These are phyloP conservation scores for Fusarium coffeatum DNA, from an alignment of 2,329 filamentous ascomycete species.

Conservation along the genomic window DNA sequence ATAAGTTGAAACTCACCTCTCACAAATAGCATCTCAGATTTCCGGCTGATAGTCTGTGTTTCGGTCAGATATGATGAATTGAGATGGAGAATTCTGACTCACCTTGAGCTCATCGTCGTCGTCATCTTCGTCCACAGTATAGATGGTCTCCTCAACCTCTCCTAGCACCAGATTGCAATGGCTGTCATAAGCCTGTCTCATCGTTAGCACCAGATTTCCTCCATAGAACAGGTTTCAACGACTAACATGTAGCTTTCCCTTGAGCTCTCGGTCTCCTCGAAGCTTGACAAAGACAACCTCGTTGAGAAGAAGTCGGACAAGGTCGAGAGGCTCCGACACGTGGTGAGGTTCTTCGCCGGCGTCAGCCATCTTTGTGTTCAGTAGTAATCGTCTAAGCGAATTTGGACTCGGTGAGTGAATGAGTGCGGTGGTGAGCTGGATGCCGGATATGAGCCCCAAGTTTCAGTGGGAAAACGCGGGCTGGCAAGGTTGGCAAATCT, in stretches of 20 bases:
- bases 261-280: conserved; percentile 92
- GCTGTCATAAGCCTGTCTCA: conserved; percentile 90
- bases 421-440: conserved; percentile 12
- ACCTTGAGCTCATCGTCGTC: conserved; percentile 84
- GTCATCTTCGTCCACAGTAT: conserved; percentile 91
- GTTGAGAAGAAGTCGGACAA: conserved; percentile 93
- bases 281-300: conserved; percentile 98
- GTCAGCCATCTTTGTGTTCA: conserved; percentile 78
- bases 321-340: conserved; percentile 91
- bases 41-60: conserved; percentile 87
- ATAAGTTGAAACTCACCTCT: conserved; percentile 73
- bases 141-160: conserved; percentile 97
- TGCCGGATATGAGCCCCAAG: conserved; percentile 29
- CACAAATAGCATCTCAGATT: conserved; percentile 98
- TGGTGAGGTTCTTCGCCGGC: conserved; percentile 77
- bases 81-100: neutral
- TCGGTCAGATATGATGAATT: neutral
- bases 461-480: conserved; percentile 40
- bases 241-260: conserved; percentile 91
- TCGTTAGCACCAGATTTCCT: conserved; percentile 10
- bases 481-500: conserved; percentile 41
- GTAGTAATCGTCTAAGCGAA: neutral
- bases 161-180: conserved; percentile 97
- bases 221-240: conserved; percentile 45
- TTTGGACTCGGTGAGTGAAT: conserved; percentile 11